Base-by-base conservation (phyloP, 306 rosid species). In the Inga leiocalycina region DNA sequence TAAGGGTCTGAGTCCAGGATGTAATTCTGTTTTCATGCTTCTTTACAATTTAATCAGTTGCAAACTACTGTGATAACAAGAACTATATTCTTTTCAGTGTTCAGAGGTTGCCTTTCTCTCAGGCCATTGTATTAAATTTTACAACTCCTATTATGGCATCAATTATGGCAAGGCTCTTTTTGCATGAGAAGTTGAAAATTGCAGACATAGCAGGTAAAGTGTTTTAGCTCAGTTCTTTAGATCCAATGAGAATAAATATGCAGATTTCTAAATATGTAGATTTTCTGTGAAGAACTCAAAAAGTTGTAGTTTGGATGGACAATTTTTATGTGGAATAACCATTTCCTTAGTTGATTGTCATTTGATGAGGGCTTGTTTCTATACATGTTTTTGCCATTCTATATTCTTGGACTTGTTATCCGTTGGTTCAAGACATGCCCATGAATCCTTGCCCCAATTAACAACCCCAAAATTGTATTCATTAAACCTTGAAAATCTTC, bases 141-240 rank as follows among this genome's bases (percentile, higher is more conserved):
- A 89, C 91, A 30, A 88, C 92, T 85, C 98, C 94, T 3, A 72
- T 94, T 59, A 82, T 94, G 90, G 95, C 98, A 82, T 89, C 98
- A 76, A 45, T 91, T 80, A 86, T 82, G 85, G 95, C 97, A 27
- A 24, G 93, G 82, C 45, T 92, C 74, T 82, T 92, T 87, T 85
- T 90, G 82, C 88, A 82, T 8, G 98, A 94, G 85, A 89, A 88
- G 88, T 88, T 92, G 79, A 92, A 83, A 82, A 73, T 86, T 81
- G 61, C 88, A 6, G 95, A 94, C 30, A 83, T 94, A 57, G 91
- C 93, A 56, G 92, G 98, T 94, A 87, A 73, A 81, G 66, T 43
- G 41, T 75, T 35, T 44, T 57, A 22, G 71, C 74, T 59, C 57
- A 65, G 13, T 64, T 81, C 69, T 51, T 59, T 46, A 49, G 66